phyloP scores from a whole-genome alignment of 2,329 filamentous ascomycete genomes.

The Xylaria sp. region DNA sequence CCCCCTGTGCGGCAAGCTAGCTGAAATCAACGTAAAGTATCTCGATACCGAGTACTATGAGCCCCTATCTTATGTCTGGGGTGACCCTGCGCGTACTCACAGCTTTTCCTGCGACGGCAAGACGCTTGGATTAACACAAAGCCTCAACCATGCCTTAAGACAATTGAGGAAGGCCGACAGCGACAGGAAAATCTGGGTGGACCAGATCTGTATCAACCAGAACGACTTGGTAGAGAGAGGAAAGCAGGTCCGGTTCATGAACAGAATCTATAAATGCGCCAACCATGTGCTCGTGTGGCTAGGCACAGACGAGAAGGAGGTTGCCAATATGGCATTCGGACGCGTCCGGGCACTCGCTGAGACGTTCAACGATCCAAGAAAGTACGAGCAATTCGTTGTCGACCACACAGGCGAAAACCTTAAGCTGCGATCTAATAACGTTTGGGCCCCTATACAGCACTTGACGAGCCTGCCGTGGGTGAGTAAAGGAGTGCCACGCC shows the following conservation, averaged over 20 bases:
- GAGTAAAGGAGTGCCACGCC: neutral
- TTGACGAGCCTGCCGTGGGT: neutral
- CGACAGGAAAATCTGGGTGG: constrained; percentile 1
- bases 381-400: neutral
- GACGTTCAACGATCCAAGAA: neutral
- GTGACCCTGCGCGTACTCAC: neutral
- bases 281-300: neutral
- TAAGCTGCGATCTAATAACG: neutral
- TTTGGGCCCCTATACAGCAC: neutral
- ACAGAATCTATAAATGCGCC: neutral
- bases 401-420: neutral
- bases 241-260: neutral
- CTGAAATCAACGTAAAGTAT: neutral
- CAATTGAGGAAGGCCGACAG: neutral
- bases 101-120: neutral
- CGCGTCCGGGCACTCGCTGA: neutral
- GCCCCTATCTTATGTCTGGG: neutral
- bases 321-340: neutral
- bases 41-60: neutral
- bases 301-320: neutral
- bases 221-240: neutral
- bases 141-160: neutral
- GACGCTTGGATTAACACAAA: neutral
- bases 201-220: constrained; percentile 15
- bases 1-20: neutral